These are phyloP conservation scores for Blakeslea trispora DNA, from an alignment of 371 early-diverging fungal species.

Conservation along the genomic window DNA sequence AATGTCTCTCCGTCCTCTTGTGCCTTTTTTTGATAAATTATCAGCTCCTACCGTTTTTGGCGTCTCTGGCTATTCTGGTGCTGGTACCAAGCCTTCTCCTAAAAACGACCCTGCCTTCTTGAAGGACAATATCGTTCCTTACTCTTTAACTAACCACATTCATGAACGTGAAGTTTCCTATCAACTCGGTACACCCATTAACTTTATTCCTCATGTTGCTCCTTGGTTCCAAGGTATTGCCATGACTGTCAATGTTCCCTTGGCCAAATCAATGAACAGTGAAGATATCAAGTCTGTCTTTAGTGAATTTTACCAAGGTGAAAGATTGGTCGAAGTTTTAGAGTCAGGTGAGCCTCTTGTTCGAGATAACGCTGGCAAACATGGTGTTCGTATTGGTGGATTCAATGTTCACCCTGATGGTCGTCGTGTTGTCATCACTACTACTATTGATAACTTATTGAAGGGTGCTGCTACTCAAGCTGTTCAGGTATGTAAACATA, in stretches of 20 bases:
- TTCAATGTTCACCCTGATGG: slow-evolving; percentile 81
- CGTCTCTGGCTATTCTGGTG: slow-evolving; percentile 96
- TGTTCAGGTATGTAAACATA: slow-evolving; percentile 67
- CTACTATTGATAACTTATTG: slow-evolving; percentile 93
- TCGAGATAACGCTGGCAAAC: slow-evolving; percentile 82
- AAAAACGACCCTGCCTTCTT: slow-evolving; percentile 90
- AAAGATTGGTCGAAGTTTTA: slow-evolving; percentile 79
- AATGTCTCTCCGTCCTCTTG: slow-evolving; percentile 81
- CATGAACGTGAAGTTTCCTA: slow-evolving; percentile 92
- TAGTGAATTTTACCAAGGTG: slow-evolving; percentile 70
- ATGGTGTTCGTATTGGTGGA: slow-evolving; percentile 89
- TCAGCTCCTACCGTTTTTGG: slow-evolving; percentile 86
- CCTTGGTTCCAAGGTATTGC: slow-evolving; percentile 93
- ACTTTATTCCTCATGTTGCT: slow-evolving; percentile 92
- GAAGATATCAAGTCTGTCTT: slow-evolving; percentile 72
- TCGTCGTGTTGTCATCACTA: slow-evolving; percentile 85
- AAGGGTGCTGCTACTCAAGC: slow-evolving; percentile 98
- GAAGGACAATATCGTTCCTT: slow-evolving; percentile 87
- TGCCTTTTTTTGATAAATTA: slow-evolving; percentile 62
- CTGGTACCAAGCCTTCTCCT: slow-evolving; percentile 93
- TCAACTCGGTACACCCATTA: slow-evolving; percentile 65
- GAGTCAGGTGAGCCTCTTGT: slow-evolving; percentile 81
- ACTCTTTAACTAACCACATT: slow-evolving; percentile 91
- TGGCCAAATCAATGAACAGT: slow-evolving; percentile 66
- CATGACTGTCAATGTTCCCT: slow-evolving; percentile 85